Conservation (phyloP, 139 green algal genomes). For the Mychonastes homosphaera region DNA sequence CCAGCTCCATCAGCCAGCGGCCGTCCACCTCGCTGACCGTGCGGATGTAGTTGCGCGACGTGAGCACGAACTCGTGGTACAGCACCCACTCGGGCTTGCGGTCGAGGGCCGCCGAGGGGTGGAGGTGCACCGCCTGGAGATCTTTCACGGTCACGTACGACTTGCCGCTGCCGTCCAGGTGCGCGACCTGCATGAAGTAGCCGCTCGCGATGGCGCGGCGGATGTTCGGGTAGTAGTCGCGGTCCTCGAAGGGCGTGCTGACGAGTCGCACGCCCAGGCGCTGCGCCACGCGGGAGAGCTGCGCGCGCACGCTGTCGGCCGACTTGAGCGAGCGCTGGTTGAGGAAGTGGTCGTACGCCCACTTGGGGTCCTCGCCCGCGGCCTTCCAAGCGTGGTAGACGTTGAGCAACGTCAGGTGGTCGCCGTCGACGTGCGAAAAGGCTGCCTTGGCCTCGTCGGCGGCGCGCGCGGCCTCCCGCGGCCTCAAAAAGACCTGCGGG, state of each 20-base stretch:
- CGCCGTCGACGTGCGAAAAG: slow-evolving; percentile 93
- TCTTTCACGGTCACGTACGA: slow-evolving; percentile 99
- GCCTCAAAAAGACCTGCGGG: slow-evolving; percentile 89
- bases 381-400: slow-evolving; percentile 98
- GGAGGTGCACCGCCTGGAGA: slow-evolving; percentile 92
- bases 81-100: slow-evolving; percentile 96
- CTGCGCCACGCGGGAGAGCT: slow-evolving; percentile 73
- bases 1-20: slow-evolving; percentile 93
- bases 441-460: slow-evolving; percentile 92
- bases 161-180: slow-evolving; percentile 77
- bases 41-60: slow-evolving; percentile 93
- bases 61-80: slow-evolving; percentile 99
- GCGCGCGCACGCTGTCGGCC: slow-evolving; percentile 87
- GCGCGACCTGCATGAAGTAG: slow-evolving; percentile 98
- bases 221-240: slow-evolving; percentile 96
- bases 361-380: slow-evolving; percentile 62
- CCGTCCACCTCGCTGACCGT: slow-evolving; percentile 85
- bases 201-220: slow-evolving; percentile 84
- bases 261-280: slow-evolving; percentile 64
- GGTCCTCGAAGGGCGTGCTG: slow-evolving; percentile 74
- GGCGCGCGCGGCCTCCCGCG: slow-evolving; percentile 72
- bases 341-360: slow-evolving; percentile 96
- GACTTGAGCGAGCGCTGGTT: slow-evolving; percentile 84
- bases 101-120: slow-evolving; percentile 88
- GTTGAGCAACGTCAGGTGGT: slow-evolving; percentile 98